Evolutionary conservation across 495 filamentous ascomycete species (phyloP), one percentile per base, ranked within the genome.

Genomic region (Elasticomyces elasticus): DNA sequence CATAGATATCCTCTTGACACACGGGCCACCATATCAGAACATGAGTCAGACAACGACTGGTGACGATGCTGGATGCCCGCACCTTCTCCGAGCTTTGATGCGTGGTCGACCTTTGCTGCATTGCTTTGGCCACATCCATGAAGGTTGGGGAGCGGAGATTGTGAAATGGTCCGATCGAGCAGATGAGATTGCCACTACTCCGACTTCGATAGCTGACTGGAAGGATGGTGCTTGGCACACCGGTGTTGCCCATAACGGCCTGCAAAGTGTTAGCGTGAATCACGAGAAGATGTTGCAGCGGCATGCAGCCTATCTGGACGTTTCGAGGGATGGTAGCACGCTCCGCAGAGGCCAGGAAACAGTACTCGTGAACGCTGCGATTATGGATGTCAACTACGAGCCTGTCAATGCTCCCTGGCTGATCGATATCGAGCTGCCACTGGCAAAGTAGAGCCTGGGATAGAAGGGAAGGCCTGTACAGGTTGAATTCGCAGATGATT

Each of bases 51-150:
- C 70, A 1, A 22, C 33, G 2, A 40, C 55, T 49, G 15, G 49
- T 6, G 26, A 68, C 19, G 65, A 73, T 43, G 75, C 74, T 19
- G 84, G 83, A 0, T 86, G 80, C 54, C 64, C 68, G 13, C 57
- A 74, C 38, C 69, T 87, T 13, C 80, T 86, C 25, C 66, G 64
- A 0, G 79, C 80, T 11, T 62, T 83, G 17, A 74, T 74, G 3
- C 70, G 69, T 12, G 68, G 75, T 3, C 62, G 71, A 42, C 84
- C 83, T 1, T 67, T 64, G 5, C 59, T 87, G 56, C 81, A 86
- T 63, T 86, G 81, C 61, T 88, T 86, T 55, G 83, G 84, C 4
- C 84, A 87, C 64, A 85, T 87, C 26, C 84, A 86, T 58, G 84
- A 89, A 63, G 82, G 72, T 0, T 86, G 82, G 76, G 86, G 86